A percentile compares a stretch with the other conserved stretches of the same genome.
Conservation (phyloP, 2,329 filamentous ascomycete species). For the Aspergillus chevalieri region DNA sequence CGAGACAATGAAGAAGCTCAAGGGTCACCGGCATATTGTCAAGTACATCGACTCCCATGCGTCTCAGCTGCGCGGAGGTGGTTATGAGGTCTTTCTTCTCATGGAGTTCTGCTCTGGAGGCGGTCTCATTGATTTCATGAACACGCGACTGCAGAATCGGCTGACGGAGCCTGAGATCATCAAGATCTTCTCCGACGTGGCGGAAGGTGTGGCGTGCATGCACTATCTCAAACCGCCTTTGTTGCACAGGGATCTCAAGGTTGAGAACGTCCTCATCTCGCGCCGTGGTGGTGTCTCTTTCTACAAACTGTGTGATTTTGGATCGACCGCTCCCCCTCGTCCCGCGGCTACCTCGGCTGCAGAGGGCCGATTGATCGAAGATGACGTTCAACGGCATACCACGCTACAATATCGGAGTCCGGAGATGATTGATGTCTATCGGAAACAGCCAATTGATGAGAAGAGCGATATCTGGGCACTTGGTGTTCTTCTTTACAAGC, state of each 20-base stretch:
- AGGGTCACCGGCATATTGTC: slow-evolving; percentile 92
- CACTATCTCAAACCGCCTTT: slow-evolving; percentile 94
- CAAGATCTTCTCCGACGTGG: slow-evolving; percentile 92
- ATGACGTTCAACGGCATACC: slow-evolving; percentile 94
- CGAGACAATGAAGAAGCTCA: slow-evolving; percentile 99
- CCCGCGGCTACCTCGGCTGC: slow-evolving; percentile 78
- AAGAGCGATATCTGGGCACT: slow-evolving; percentile 98
- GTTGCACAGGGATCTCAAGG: slow-evolving; percentile 90
- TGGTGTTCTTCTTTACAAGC: slow-evolving; percentile 90
- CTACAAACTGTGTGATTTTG: slow-evolving; percentile 98
- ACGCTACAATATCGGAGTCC: slow-evolving; percentile 96
- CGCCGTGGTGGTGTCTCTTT: slow-evolving; percentile 58
- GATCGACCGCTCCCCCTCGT: slow-evolving; percentile 76
- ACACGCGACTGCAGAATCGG: slow-evolving; percentile 90
- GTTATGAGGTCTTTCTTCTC: slow-evolving; percentile 94
- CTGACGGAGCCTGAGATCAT: slow-evolving; percentile 96
- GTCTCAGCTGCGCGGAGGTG: slow-evolving; percentile 83
- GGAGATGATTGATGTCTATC: slow-evolving; percentile 98
- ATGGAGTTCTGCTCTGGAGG: slow-evolving; percentile 98
- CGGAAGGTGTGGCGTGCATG: slow-evolving; percentile 96
- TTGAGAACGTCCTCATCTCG: slow-evolving; percentile 93
- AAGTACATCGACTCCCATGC: slow-evolving; percentile 98
- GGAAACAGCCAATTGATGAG: slow-evolving; percentile 93
- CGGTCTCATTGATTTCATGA: slow-evolving; percentile 98
- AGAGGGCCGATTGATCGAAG: slow-evolving; percentile 88